Base-by-base conservation (phyloP, 192 early-diverging fungal species). In the Coemansia sp. region DNA sequence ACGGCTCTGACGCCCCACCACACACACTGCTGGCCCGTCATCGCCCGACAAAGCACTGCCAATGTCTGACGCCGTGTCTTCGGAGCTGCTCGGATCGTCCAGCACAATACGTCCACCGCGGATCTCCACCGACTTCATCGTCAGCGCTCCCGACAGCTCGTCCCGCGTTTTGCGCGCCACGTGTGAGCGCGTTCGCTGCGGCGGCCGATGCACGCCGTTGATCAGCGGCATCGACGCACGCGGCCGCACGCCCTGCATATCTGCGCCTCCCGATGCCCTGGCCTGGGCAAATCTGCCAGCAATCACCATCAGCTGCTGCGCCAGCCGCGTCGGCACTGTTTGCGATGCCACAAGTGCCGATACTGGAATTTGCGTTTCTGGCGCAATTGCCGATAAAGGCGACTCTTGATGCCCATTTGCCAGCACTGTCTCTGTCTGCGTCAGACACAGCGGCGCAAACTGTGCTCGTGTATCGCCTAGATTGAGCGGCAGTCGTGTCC, bases 41-140 rank as follows among this genome's bases (percentile, higher is more conserved):
- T 43, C 41, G 41, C 15, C 41, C 10, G 41, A 43, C 41, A 43
- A n/a, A 9, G 12, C 12, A 4, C 41, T 21, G 22, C 43, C 25
- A 2, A 49, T 67, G n/a, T 62, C 61, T 8, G 62, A 61, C 12
- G 21, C 65, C 54, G 67, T 76, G 23, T 53, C 62, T 4, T 72
- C 69, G 11, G 69, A 72, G 25, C 65, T 74, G 56, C 72, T 75
- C 8, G 77, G 72, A 19, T 80, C 72, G 27, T 80, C 77, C 11
- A 80, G 65, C 29, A 80, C 66, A 6, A 80, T 80, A 43, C 77
- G 63, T 15, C 77, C 77, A 29, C 77, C 77, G 27, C 72, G 72
- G 53, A 80, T 80, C 69, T 80, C 77, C 21, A 80, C 77, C 14
- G 72, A 64, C 62, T 80, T 80, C 77, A 80, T 80, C 5, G 77